Percentiles rank a stretch among this genome's conserved stretches.
Evolutionary conservation across 768 basidiomycete genomes (phyloP).

Genomic region (Gloeopeniophorella convolvens): DNA sequence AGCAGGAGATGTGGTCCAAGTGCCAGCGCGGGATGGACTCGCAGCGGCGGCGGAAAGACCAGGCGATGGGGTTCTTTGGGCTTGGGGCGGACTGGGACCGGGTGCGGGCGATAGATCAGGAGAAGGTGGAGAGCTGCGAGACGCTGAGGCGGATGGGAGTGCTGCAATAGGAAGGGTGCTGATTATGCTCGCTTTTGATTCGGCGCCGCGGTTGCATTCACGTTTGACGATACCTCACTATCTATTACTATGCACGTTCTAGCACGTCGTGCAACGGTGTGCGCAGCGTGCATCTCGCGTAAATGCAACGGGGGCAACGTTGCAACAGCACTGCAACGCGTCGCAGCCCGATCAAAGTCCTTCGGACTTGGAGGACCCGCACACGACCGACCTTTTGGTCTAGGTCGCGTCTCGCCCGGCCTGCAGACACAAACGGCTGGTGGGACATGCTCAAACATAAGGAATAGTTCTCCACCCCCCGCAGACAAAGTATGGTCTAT

Average conservation of each 20-base stretch:
- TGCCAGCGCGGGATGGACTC: constrained; percentile 67
- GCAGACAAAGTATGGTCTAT: constrained; percentile 13
- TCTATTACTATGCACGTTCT: background rate
- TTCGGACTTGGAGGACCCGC: background rate
- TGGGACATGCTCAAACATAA: no score
- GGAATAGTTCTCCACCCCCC: background rate
- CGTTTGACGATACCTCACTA: constrained; percentile 7
- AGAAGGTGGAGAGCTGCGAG: constrained; percentile 73
- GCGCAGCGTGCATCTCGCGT: no score
- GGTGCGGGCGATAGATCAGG: constrained; percentile 63
- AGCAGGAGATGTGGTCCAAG: constrained; percentile 57
- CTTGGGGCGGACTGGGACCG: constrained; percentile 91
- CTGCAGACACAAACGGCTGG: no score
- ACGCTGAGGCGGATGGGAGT: constrained; percentile 60
- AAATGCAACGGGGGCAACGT: no score
- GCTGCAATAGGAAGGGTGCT: constrained; percentile 30
- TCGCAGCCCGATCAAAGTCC: background rate
- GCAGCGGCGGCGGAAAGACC: constrained; percentile 65
- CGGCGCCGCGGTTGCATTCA: background rate
- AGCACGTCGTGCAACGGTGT: no score
- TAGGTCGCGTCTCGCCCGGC: no score
- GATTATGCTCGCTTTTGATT: constrained; percentile 10
- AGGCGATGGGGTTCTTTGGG: constrained; percentile 83
- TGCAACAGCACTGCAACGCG: no score
- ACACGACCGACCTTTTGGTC: no score